These are phyloP conservation scores for Backusella australiensis DNA, from an alignment of 192 early-diverging fungal species.

Conservation along the genomic window DNA sequence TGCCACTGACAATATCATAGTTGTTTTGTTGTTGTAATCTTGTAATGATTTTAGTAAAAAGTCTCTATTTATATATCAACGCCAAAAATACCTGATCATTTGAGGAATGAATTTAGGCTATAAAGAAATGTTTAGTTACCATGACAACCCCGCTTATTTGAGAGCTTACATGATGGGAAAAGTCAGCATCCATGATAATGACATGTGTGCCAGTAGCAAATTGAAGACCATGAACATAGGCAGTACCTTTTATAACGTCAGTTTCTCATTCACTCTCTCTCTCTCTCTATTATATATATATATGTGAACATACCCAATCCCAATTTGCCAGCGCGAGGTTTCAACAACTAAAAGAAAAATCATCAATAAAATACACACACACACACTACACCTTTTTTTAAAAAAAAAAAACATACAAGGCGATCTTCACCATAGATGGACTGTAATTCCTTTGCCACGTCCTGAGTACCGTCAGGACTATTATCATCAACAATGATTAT, in stretches of 20 bases:
- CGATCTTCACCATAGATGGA: constrained; percentile 80
- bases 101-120: constrained; percentile 96
- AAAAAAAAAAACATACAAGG: constrained; percentile 65
- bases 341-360: constrained; percentile 57
- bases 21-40: constrained; percentile 79
- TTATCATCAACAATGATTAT: constrained; percentile 97
- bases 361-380: not conserved
- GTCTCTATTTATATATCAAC: too few relatives aligned
- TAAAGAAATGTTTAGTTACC: not conserved
- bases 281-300: too few relatives aligned
- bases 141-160: too few relatives aligned
- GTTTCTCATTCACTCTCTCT: too few relatives aligned
- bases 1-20: constrained; percentile 93
- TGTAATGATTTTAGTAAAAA: not conserved
- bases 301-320: constrained; percentile 61
- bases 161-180: constrained; percentile 88
- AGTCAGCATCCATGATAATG: constrained; percentile 98
- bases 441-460: constrained; percentile 88
- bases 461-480: constrained; percentile 93
- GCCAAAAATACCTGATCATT: constrained; percentile 67
- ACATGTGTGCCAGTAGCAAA: constrained; percentile 93
- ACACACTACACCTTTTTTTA: not conserved
- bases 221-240: constrained; percentile 93
- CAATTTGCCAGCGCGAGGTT: constrained; percentile 94
- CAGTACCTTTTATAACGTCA: constrained; percentile 59